Percentiles rank a stretch among this genome's conserved stretches.
Evolutionary conservation across 495 filamentous ascomycete genomes (phyloP).

Genomic region (Podospora australis): DNA sequence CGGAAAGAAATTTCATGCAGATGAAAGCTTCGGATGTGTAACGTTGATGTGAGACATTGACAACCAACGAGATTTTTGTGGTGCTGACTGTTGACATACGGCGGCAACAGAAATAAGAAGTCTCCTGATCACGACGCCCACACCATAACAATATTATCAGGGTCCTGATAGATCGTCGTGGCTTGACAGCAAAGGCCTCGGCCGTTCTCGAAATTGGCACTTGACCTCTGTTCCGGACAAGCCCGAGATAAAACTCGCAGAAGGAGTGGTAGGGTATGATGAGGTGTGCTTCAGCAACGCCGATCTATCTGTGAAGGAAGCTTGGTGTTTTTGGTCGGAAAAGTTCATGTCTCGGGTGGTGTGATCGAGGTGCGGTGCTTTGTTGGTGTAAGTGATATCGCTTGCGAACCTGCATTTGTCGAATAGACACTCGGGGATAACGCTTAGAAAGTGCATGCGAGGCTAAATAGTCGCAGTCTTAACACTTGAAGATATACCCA

Average conservation of each 20-base stretch:
- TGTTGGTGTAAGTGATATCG: neutral
- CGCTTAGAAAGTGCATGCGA: neutral
- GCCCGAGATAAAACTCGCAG: too few relatives aligned
- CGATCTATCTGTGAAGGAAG: neutral
- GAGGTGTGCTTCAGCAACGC: neutral
- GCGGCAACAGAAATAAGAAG: too few relatives aligned
- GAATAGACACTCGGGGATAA: neutral
- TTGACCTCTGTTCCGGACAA: too few relatives aligned
- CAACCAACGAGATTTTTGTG: neutral
- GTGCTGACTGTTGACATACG: too few relatives aligned
- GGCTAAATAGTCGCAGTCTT: neutral
- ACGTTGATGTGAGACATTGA: neutral
- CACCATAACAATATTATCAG: neutral
- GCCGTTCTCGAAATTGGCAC: neutral
- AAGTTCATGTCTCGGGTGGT: too few relatives aligned
- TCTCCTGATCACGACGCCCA: neutral
- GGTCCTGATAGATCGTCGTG: neutral
- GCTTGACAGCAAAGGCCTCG: neutral
- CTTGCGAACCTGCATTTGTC: neutral
- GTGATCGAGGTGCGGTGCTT: too few relatives aligned
- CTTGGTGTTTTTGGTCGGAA: too few relatives aligned
- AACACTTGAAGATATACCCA: too few relatives aligned
- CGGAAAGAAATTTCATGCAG: neutral
- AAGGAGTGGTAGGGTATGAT: too few relatives aligned
- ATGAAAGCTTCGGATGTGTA: neutral